Conservation (phyloP, 129 eudicot genomes). For the Lactuca saligna region DNA sequence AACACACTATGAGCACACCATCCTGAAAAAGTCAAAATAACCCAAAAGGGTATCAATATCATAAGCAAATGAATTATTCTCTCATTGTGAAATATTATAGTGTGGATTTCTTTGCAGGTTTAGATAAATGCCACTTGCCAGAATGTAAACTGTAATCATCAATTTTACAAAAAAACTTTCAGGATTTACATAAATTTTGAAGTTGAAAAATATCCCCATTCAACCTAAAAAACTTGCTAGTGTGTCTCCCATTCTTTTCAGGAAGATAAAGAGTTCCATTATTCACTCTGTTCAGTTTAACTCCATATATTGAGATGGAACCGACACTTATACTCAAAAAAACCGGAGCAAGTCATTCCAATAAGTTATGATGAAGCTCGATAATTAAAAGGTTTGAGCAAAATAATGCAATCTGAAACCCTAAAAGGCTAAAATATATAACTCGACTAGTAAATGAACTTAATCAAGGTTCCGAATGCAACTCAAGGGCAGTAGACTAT, state of each 20-base stretch:
- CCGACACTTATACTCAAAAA: background rate
- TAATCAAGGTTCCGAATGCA: slow-evolving; percentile 5
- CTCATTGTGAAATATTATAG: background rate
- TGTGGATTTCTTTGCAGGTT: background rate
- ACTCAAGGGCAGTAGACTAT: background rate
- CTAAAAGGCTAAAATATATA: slow-evolving; percentile 5
- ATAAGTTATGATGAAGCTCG: slow-evolving; percentile 2
- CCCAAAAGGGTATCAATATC: background rate
- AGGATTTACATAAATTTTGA: background rate
- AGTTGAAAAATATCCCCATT: background rate
- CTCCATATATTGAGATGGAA: background rate
- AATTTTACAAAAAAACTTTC: background rate
- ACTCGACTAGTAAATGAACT: slow-evolving; percentile 3
- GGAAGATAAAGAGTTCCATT: too few relatives aligned
- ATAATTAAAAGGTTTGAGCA: slow-evolving; percentile 4
- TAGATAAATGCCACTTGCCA: slow-evolving; percentile 5
- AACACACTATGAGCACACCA: slow-evolving; percentile 26
- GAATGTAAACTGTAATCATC: background rate
- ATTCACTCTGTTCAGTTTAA: background rate
- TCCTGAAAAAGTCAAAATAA: slow-evolving; percentile 21
- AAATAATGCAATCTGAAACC: slow-evolving; percentile 9
- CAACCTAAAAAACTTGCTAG: background rate
- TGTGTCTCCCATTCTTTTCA: background rate
- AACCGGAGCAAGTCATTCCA: background rate
- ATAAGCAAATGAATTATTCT: slow-evolving; percentile 5